phyloP scores from a whole-genome alignment of 116 monocot species.

The Papilionanthe hybrid region DNA sequence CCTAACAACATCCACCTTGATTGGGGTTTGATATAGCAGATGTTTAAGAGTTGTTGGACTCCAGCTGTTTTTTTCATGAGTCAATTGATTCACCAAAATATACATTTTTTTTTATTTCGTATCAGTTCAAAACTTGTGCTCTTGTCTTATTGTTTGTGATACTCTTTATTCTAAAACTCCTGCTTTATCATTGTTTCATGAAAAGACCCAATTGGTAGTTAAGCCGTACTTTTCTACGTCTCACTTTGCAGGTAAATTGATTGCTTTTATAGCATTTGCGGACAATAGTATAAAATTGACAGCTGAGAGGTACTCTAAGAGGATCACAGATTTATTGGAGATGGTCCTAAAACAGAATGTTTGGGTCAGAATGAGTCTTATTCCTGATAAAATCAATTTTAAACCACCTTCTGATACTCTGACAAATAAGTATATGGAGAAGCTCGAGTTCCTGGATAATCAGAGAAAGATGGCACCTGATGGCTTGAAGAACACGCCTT shows the following conservation, averaged over 20 bases:
- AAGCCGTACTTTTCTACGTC: neutral
- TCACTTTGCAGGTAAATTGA: conserved; percentile 43
- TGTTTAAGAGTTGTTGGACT: too few species aligned
- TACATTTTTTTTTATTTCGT: too few species aligned
- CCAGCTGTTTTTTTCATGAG: too few species aligned
- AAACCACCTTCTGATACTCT: conserved; percentile 9
- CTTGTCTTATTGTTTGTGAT: too few species aligned
- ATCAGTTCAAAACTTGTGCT: too few species aligned
- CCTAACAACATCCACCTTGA: too few species aligned
- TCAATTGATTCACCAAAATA: too few species aligned
- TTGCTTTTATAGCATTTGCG: conserved; percentile 65
- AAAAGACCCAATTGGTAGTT: neutral
- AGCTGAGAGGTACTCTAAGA: conserved; percentile 73
- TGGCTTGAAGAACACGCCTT: neutral
- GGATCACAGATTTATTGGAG: conserved; percentile 78
- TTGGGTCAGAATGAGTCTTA: conserved; percentile 55
- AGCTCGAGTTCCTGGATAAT: conserved; percentile 7
- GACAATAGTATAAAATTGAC: conserved; percentile 48
- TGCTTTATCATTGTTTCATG: neutral
- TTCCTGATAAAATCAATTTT: conserved; percentile 17
- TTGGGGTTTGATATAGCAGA: too few species aligned
- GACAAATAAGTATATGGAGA: conserved; percentile 7
- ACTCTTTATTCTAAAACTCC: neutral
- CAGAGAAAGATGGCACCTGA: conserved; percentile 6
- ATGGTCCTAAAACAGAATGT: conserved; percentile 53